Conservation (phyloP, 2,329 filamentous ascomycete species). For the Clathrospora elynae region DNA sequence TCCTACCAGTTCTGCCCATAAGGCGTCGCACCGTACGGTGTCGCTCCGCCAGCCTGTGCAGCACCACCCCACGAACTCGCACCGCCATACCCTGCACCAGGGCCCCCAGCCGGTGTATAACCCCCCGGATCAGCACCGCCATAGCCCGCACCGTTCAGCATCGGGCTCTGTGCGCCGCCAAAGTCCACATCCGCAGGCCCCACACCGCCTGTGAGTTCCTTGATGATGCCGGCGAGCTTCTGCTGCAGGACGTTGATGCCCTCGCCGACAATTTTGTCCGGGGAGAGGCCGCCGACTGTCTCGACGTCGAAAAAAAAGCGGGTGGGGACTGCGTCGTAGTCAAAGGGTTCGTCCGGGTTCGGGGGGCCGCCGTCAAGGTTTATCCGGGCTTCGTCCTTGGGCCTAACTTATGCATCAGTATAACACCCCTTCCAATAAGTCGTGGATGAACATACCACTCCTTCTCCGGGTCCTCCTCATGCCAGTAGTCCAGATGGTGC, state of each 20-base stretch:
- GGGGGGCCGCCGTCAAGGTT: constrained; percentile 74
- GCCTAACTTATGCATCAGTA: constrained; percentile 59
- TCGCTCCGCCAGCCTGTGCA: constrained; percentile 50
- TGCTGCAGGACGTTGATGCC: constrained; percentile 87
- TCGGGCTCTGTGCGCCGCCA: constrained; percentile 69
- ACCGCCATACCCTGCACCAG: constrained; percentile 53
- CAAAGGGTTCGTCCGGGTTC: constrained; percentile 82
- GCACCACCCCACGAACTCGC: constrained; percentile 68
- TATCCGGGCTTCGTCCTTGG: constrained; percentile 80
- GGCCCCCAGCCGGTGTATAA: constrained; percentile 64
- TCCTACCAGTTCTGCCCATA: constrained; percentile 55
- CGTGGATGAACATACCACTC: constrained; percentile 75
- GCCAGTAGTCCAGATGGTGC: constrained; percentile 91
- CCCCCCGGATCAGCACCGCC: constrained; percentile 64
- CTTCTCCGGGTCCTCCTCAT: constrained; percentile 79
- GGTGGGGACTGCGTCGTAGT: constrained; percentile 83
- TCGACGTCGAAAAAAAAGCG: constrained; percentile 96
- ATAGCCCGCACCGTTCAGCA: constrained; percentile 55
- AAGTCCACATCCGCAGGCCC: constrained; percentile 58
- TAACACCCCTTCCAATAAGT: neutral
- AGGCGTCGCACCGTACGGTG: constrained; percentile 65
- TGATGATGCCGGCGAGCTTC: constrained; percentile 83
- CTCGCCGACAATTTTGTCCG: constrained; percentile 85
- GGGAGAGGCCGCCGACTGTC: constrained; percentile 82
- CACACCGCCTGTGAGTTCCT: constrained; percentile 64